These are phyloP conservation scores for Leccinum uliginosum DNA, from an alignment of 768 basidiomycete species.

Conservation along the genomic window DNA sequence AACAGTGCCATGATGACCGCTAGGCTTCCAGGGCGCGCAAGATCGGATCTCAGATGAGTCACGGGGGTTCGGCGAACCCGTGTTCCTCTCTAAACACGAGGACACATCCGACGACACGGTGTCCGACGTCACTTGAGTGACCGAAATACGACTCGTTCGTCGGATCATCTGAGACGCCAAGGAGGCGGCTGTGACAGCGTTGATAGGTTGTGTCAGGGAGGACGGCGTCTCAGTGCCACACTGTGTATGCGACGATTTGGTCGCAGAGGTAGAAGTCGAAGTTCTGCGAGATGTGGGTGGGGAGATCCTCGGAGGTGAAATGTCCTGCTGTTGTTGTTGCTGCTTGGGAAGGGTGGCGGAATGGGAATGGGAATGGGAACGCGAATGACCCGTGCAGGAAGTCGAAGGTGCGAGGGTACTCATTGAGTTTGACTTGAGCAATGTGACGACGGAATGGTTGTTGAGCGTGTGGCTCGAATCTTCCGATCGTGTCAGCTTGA, in stretches of 20 bases:
- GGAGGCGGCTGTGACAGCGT: conserved; percentile 2
- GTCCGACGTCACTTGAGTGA: conserved; percentile 4
- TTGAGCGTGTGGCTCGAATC: conserved; percentile 18
- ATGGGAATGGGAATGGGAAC: conserved; percentile 12
- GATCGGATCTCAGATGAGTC: conserved; percentile 23
- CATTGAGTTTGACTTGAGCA: conserved; percentile 24
- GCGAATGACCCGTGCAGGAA: conserved; percentile 23
- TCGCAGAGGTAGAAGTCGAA: conserved; percentile 5
- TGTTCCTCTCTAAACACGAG: conserved; percentile 3
- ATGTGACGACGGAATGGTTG: conserved; percentile 18
- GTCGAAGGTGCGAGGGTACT: conserved; percentile 26
- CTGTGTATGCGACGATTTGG: neutral
- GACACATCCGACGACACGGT: conserved; percentile 2
- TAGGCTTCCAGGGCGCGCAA: conserved; percentile 3
- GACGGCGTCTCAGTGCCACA: conserved; percentile 3
- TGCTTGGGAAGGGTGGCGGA: conserved; percentile 6
- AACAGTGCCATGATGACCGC: conserved; percentile 17
- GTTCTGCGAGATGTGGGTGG: conserved; percentile 16
- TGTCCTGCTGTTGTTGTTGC: neutral
- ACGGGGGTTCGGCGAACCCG: neutral
- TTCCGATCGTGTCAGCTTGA: conserved; percentile 13
- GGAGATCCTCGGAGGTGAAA: conserved; percentile 11
- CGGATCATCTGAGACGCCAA: conserved; percentile 20
- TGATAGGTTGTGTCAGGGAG: conserved; percentile 13
- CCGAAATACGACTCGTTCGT: conserved; percentile 17